These are phyloP conservation scores for Pseudogymnoascus sp. DNA, from an alignment of 2,329 filamentous ascomycete species.

Conservation along the genomic window DNA sequence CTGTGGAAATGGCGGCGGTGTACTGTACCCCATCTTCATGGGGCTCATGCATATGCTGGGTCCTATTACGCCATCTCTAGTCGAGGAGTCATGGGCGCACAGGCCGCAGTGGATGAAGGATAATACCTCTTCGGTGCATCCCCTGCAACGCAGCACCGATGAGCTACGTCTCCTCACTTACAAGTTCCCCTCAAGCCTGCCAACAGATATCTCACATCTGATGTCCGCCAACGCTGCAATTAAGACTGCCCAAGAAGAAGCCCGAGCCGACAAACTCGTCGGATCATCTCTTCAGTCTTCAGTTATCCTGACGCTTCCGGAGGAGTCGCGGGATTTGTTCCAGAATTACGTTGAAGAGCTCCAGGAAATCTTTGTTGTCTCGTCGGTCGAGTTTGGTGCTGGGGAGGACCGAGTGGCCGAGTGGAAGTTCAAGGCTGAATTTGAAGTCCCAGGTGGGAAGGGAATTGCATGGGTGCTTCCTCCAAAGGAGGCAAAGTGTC, in stretches of 20 bases:
- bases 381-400: conserved; percentile 49
- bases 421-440: conserved; percentile 35
- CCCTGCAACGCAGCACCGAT: conserved; percentile 32
- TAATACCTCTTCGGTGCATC: conserved; percentile 33
- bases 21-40: conserved; percentile 59
- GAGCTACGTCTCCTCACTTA: conserved; percentile 14
- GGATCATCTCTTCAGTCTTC: conserved; percentile 76
- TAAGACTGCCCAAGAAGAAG: conserved; percentile 68
- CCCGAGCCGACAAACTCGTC: conserved; percentile 62
- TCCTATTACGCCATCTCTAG: conserved; percentile 73
- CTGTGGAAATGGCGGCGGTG: conserved; percentile 63
- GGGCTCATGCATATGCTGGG: conserved; percentile 72
- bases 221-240: conserved; percentile 51
- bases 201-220: conserved; percentile 21
- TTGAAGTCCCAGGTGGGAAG: conserved; percentile 21
- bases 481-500: conserved; percentile 61
- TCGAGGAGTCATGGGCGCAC: conserved; percentile 83
- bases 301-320: conserved; percentile 48
- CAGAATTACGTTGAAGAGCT: conserved; percentile 34
- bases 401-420: conserved; percentile 36
- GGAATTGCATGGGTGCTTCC: conserved; percentile 29
- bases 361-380: conserved; percentile 60
- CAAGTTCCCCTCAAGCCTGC: conserved; percentile 11
- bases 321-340: conserved; percentile 26
- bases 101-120: conserved; percentile 57